Base-by-base conservation (phyloP, 176 grass and related monocot genomes). In the bread wheat (Triticum aestivum) region DNA sequence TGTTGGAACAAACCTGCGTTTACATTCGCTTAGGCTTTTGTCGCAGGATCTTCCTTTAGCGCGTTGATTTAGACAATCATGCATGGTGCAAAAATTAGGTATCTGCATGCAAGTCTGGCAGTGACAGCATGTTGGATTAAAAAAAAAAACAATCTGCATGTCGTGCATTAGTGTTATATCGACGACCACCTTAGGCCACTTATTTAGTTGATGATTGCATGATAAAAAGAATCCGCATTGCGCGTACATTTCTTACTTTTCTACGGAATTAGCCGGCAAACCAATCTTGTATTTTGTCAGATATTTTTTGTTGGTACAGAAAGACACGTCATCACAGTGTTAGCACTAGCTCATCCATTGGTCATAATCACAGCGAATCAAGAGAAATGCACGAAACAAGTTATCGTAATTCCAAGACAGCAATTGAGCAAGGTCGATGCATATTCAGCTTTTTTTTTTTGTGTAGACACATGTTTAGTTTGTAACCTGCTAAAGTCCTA, bases 41-140 rank as follows among this genome's bases (percentile, higher is more conserved):
- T 65, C 13, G 0, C 5, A 42, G 39, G 71, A 73, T 73, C 71
- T 73, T 54, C 61, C 61, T 65, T 65, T 80, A 80, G 37, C 23
- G 63, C 11, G 23, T 65, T 65, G 62, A 29, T 65, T 65, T 24
- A 2, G 38, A 15, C 41, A 23, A 65, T 12, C 62, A 69, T 69
- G 65, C 61, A 69, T 52, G 64, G 64, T 52, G 79, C 79, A 69
- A 39, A 39, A 69, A 82, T 70, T 82, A 26, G 80, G 79, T 67
- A 20, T 65, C 44, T 35, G 20, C 45, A 52, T 82, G 30, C 44
- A 30, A 21, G 14, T 45, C 35, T 74, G n/a, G 44, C 44, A 45
- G 44, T 45, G 44, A 74, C 24, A 65, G 26, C 59, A 80, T 80
- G 14, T 65, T 20, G 78, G 78, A 65, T 80, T 20, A 11, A 45